Percentiles rank a stretch among this genome's conserved stretches.
phyloP scores from a whole-genome alignment of 2,329 filamentous ascomycete genomes.

The Dothiorella sarmentorum region DNA sequence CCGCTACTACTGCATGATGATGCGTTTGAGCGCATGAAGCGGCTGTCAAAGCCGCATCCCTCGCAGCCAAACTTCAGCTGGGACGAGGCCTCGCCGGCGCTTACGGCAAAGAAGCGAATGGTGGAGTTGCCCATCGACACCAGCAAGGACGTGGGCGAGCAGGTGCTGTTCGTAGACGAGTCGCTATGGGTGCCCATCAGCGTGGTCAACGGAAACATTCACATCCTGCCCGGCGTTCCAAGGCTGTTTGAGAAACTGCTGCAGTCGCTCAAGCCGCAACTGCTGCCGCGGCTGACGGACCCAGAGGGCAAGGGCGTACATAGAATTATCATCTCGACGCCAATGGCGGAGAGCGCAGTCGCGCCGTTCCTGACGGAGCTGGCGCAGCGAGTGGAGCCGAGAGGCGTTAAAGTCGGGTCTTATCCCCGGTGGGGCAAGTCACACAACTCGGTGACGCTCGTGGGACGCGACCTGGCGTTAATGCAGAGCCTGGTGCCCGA shows the following conservation, averaged over 20 bases:
- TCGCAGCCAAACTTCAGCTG: conserved; percentile 75
- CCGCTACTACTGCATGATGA: conserved; percentile 73
- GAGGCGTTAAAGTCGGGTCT: conserved; percentile 88
- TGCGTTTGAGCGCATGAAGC: conserved; percentile 79
- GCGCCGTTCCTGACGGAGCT: conserved; percentile 80
- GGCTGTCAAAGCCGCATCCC: conserved; percentile 69
- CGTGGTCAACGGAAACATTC: conserved; percentile 87
- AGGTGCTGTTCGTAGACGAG: conserved; percentile 74
- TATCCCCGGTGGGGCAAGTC: conserved; percentile 91
- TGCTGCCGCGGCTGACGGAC: conserved; percentile 70
- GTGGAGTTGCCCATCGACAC: conserved; percentile 78
- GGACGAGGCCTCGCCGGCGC: conserved; percentile 74
- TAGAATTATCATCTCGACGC: conserved; percentile 81
- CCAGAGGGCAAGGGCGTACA: conserved; percentile 77
- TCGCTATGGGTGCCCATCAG: conserved; percentile 87
- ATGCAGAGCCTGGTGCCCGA: conserved; percentile 77
- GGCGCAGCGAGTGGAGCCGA: conserved; percentile 66
- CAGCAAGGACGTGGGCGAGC: conserved; percentile 60
- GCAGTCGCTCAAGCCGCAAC: conserved; percentile 67
- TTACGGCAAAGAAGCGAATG: conserved; percentile 85
- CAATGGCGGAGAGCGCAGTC: conserved; percentile 79
- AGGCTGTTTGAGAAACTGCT: conserved; percentile 77
- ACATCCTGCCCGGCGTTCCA: conserved; percentile 89
- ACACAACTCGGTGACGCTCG: conserved; percentile 85
- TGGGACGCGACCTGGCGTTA: conserved; percentile 69